A percentile compares a stretch with the other conserved stretches of the same genome.
These are phyloP conservation scores for Cercophora samala DNA, from an alignment of 495 filamentous ascomycete genomes.

Conservation along the genomic window DNA sequence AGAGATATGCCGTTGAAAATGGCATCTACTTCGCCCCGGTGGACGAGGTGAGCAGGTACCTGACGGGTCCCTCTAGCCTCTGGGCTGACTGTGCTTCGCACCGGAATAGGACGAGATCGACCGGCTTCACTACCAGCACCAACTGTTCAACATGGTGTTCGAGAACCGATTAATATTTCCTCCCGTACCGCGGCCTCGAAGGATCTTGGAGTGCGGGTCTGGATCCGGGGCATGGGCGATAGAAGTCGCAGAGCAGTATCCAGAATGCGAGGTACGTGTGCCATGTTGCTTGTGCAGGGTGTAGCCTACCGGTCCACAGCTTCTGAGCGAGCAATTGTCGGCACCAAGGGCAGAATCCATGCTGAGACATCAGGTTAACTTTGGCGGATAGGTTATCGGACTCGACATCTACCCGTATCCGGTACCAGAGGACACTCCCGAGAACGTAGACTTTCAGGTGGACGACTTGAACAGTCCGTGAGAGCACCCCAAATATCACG, in stretches of 20 bases:
- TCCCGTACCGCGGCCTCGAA: constrained; percentile 58
- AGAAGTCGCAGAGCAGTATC: constrained; percentile 57
- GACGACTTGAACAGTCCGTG: constrained; percentile 73
- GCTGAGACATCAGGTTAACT: not conserved
- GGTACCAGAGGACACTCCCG: constrained; percentile 63
- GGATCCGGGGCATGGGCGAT: constrained; percentile 58
- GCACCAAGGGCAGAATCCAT: not conserved
- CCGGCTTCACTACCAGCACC: constrained; percentile 66
- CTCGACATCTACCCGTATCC: constrained; percentile 77
- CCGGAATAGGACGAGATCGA: constrained; percentile 71
- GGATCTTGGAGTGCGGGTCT: constrained; percentile 76
- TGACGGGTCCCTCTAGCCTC: constrained; percentile 16
- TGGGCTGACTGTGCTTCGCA: constrained; percentile 8
- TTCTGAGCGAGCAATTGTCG: not conserved
- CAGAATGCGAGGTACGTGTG: constrained; percentile 66
- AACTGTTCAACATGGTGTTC: constrained; percentile 68
- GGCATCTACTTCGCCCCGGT: constrained; percentile 74
- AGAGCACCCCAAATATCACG: constrained; percentile 18
- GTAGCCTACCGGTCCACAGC: not conserved
- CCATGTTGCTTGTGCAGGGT: constrained; percentile 1
- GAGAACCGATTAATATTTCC: constrained; percentile 77
- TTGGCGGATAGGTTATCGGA: constrained; percentile 62
- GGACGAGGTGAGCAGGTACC: constrained; percentile 65
- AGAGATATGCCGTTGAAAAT: constrained; percentile 70
- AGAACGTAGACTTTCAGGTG: constrained; percentile 71